Conservation (phyloP, 1,139 yeast genomes). For the Diutina neorugosa region DNA sequence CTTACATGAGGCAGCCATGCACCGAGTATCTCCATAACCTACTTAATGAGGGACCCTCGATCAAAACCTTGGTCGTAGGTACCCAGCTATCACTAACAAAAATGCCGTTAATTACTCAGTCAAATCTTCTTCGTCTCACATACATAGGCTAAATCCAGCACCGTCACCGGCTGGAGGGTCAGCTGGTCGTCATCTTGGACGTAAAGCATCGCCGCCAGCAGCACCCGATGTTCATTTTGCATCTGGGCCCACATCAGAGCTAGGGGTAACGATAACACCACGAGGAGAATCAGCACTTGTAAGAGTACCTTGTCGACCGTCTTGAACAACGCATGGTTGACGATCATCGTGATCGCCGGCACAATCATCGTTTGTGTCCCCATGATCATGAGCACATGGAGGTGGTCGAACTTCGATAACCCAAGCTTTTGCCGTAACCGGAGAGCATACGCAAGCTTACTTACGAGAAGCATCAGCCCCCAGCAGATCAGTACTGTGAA, state of each 20-base stretch:
- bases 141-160: background rate
- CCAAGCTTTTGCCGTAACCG: slow-evolving; percentile 67
- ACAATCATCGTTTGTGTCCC: slow-evolving; percentile 69
- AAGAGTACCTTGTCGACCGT: slow-evolving; percentile 11
- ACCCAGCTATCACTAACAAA: too few relatives aligned
- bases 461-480: slow-evolving; percentile 44
- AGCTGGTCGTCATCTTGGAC: background rate
- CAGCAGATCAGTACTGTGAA: slow-evolving; percentile 59
- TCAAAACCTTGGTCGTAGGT: background rate
- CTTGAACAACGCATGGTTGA: slow-evolving; percentile 25
- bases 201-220: background rate
- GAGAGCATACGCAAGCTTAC: slow-evolving; percentile 57
- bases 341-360: slow-evolving; percentile 58
- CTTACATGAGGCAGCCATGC: background rate
- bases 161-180: background rate
- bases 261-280: slow-evolving; percentile 61
- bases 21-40: background rate
- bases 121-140: background rate
- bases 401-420: slow-evolving; percentile 65
- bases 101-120: too few relatives aligned
- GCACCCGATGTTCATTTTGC: background rate
- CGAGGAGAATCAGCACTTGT: slow-evolving; percentile 17
- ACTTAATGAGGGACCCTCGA: background rate
- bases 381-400: slow-evolving; percentile 73
- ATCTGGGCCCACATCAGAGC: slow-evolving; percentile 73